Evolutionary conservation across 2,329 filamentous ascomycete genomes (phyloP).

Genomic region (Lachnum nothofagi): DNA sequence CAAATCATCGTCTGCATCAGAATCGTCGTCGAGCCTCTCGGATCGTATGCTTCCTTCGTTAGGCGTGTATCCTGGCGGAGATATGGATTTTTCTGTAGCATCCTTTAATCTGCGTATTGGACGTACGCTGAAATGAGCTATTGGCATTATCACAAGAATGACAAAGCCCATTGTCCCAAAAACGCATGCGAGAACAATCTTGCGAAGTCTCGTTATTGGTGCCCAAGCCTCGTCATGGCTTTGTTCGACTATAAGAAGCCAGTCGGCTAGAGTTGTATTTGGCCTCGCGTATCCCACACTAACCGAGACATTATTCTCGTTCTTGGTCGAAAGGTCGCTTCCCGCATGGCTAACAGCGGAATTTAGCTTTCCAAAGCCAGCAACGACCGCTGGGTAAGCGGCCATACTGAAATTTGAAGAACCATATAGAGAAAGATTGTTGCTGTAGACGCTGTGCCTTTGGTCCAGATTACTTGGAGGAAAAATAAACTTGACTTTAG

Average conservation of each 20-base stretch:
- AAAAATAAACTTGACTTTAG: constrained; percentile 55
- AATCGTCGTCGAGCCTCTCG: constrained; percentile 22
- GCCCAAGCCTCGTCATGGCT: constrained; percentile 66
- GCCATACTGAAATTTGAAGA: constrained; percentile 52
- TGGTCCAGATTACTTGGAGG: constrained; percentile 44
- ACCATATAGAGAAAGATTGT: constrained; percentile 31
- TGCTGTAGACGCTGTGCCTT: constrained; percentile 42
- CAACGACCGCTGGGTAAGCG: constrained; percentile 57
- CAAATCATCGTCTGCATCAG: constrained; percentile 23
- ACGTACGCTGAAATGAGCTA: constrained; percentile 74
- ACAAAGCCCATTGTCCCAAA: constrained; percentile 76
- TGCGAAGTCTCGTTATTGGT: constrained; percentile 69
- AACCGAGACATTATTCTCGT: constrained; percentile 65
- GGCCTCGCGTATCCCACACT: constrained; percentile 77
- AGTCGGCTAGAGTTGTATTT: constrained; percentile 64
- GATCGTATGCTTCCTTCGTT: constrained; percentile 27
- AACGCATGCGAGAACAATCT: constrained; percentile 76
- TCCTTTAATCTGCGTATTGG: constrained; percentile 47
- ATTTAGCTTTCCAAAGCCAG: constrained; percentile 52
- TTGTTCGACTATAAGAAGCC: constrained; percentile 79
- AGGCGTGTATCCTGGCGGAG: constrained; percentile 31
- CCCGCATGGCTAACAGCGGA: constrained; percentile 60
- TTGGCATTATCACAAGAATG: constrained; percentile 66
- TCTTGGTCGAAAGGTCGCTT: constrained; percentile 61
- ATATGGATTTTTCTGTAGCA: constrained; percentile 30